Evolutionary conservation across 805 yeast genomes (phyloP).

Genomic region (Metschnikowia proteae): DNA sequence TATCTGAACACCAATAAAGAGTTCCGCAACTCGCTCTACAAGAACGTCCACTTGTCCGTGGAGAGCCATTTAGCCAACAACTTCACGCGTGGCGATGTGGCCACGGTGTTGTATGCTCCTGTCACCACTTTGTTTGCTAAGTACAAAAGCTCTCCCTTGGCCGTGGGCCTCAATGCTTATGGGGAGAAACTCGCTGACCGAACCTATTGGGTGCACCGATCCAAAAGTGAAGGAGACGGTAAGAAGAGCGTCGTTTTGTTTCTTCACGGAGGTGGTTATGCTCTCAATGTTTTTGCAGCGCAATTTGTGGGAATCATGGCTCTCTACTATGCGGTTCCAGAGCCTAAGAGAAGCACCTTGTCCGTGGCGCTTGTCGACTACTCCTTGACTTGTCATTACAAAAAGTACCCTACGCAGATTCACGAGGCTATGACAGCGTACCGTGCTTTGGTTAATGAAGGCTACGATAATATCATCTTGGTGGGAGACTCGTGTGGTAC

Average conservation of each 20-base stretch:
- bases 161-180: conserved; percentile 10
- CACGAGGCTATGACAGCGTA: conserved; percentile 19
- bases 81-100: conserved; percentile 22
- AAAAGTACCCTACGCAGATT: conserved; percentile 26
- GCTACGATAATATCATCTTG: conserved; percentile 12
- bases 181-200: conserved; percentile 15
- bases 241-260: conserved; percentile 20
- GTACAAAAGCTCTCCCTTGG: conserved; percentile 14
- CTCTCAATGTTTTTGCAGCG: conserved; percentile 20
- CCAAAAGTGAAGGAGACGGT: not conserved
- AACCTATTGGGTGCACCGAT: conserved; percentile 16
- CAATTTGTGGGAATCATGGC: conserved; percentile 25
- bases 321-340: conserved; percentile 20
- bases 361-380: conserved; percentile 24
- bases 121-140: conserved; percentile 17
- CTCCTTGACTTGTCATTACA: conserved; percentile 20
- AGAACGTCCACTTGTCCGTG: conserved; percentile 27
- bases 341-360: conserved; percentile 11
- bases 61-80: conserved; percentile 26
- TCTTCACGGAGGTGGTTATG: conserved; percentile 28
- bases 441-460: conserved; percentile 13
- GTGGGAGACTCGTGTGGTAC: conserved; percentile 16
- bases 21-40: conserved; percentile 26
- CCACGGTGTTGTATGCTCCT: conserved; percentile 21
- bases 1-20: conserved; percentile 27